Base-by-base conservation (phyloP, 257 asterid species). In the Schizonepeta tenuifolia region DNA sequence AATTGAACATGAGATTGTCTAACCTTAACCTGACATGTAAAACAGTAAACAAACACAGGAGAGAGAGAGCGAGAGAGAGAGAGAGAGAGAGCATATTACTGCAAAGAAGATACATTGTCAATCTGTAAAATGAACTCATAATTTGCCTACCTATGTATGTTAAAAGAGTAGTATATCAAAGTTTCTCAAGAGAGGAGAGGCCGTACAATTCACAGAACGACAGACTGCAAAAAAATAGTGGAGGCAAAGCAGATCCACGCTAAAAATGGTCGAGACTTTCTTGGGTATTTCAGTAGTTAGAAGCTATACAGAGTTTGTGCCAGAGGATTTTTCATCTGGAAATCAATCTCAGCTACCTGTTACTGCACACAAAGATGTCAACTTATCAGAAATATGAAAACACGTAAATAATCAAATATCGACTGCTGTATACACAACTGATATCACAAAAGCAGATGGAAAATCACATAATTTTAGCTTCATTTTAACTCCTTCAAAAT, bases 271-370 rank as follows among this genome's bases (percentile, higher is more conserved):
- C 31, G 4, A 33, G 35, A 44, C 60, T 56, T 59, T 66, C 62
- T 65, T 35, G 33, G 14, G 71, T 47, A 28, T 46, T 71, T 55
- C 57, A 33, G 13, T 10, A 55, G 67, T 80, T 60, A 62, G 81
- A 40, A 71, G 72, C 78, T 81, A 75, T 75, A 81, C 85, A 81
- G 58, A 51, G 46, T 66, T 54, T 62, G 43, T 57, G 58, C 49
- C 69, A 61, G 56, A 66, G 73, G 50, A 53, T 55, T 58, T n/a
- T 49, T 69, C 71, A 31, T 53, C 67, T 35, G 65, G 46, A 26
- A 66, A 62, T 38, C 18, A 33, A 70, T 49, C 26, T 49, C 75
- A 53, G 17, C 65, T 70, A 67, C 73, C 54, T 69, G 64, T 65
- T 47, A 24, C 83, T 71, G 83, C 78, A 24, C 13, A 55, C 13